Base-by-base conservation (phyloP, 441 rosid species). In the Pelargonium citronellum region DNA sequence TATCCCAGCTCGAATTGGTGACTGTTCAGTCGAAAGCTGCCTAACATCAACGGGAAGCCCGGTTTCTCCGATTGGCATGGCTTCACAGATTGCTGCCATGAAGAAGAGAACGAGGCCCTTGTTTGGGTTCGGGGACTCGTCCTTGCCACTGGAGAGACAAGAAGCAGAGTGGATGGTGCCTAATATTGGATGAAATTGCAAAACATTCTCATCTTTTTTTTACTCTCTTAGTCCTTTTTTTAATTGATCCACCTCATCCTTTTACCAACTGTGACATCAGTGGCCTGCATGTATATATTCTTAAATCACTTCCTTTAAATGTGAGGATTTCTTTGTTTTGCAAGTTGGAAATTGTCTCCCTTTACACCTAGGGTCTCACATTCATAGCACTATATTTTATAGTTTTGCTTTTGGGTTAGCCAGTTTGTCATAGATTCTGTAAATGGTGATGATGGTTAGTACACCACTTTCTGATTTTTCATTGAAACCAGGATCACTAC, bases 121-220 rank as follows among this genome's bases (percentile, higher is more conserved):
- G 71, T 80, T 87, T 70, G 84, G 86, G 7, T 83, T 76, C 10
- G 88, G 82, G 39, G 90, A 86, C 9, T 34, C 82, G 0, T 66
- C 58, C 58, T 51, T 83, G 72, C 83, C 84, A 1, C 62, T 81
- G 77, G 91, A 81, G 66, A 84, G 86, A 75, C 89, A 87, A 73
- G 88, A 82, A 79, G 81, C 87, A 73, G 92, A 81, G 62, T 93
- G 96, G 98, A 83, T 79, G 79, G 80, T 89, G 87, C 84, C 83
- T 61, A 85, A 87, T 73, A 82, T 86, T 55, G 84, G 86, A 75
- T 86, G 80, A 79, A 34, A 5, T 27, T 44, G 64, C 53, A 27
- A 27, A 12, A 55, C 67, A 66, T 70, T 70, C 72, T 70, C 75
- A 70, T 73, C 19, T 34, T 61, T 53, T 57, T 57, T 70, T 67